Percentiles rank a stretch among this genome's conserved stretches.
These are phyloP conservation scores for Mesotaenium endlicherianum DNA, from an alignment of 139 green algal genomes.

Conservation along the genomic window DNA sequence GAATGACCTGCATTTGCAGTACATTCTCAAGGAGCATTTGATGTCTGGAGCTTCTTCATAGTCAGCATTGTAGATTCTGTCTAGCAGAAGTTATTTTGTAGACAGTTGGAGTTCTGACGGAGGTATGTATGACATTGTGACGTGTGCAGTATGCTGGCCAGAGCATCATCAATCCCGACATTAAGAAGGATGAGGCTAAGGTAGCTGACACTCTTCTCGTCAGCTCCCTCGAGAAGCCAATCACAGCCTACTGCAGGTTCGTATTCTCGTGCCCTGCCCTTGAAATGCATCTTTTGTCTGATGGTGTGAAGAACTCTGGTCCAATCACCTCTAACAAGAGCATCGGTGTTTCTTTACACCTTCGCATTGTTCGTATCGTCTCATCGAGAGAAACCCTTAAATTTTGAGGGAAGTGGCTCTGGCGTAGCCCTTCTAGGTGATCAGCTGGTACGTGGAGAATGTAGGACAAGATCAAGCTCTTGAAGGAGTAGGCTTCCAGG, in stretches of 20 bases:
- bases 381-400: not conserved
- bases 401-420: not conserved
- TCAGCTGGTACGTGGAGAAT: not conserved
- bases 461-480: no score
- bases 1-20: no score
- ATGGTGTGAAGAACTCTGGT: not conserved
- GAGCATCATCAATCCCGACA: slow-evolving; percentile 12
- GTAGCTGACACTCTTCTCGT: slow-evolving; percentile 33
- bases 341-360: not conserved
- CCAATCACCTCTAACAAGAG: not conserved
- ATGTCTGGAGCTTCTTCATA: no score
- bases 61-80: no score
- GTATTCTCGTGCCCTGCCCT: not conserved
- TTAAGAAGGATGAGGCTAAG: slow-evolving; percentile 32
- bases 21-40: no score
- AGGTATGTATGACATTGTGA: not conserved
- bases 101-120: no score
- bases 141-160: not conserved
- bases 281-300: not conserved
- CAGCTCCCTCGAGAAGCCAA: slow-evolving; percentile 9
- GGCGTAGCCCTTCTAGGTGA: not conserved
- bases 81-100: no score
- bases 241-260: slow-evolving; percentile 62
- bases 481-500: no score
- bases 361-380: not conserved